A percentile compares a stretch with the other conserved stretches of the same genome.
Conservation (phyloP, 805 yeast genomes). For the Kregervanrija delftensis region DNA sequence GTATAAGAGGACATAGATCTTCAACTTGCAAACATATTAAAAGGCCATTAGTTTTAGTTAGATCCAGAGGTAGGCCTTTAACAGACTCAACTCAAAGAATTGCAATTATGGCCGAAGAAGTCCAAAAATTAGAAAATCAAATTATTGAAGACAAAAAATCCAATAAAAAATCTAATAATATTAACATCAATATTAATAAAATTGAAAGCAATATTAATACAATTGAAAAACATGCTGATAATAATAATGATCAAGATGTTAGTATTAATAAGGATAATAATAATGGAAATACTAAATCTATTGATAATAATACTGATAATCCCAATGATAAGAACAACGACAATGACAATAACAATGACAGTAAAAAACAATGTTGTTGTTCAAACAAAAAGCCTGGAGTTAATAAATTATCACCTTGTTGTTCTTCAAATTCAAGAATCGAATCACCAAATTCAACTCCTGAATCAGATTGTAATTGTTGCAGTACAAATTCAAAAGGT, state of each 20-base stretch:
- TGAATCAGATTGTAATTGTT: not conserved
- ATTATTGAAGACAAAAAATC: conserved; percentile 2
- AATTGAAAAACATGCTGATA: not conserved
- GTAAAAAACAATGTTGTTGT: no score
- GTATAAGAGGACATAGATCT: conserved; percentile 91
- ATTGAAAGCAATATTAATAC: not conserved
- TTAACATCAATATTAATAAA: not conserved
- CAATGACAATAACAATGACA: no score
- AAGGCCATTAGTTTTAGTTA: conserved; percentile 76
- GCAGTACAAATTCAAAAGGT: not conserved
- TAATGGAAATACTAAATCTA: no score
- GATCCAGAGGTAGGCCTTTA: conserved; percentile 84
- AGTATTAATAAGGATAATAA: not conserved
- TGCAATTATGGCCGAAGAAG: conserved; percentile 47
- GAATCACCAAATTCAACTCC: no score
- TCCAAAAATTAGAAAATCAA: conserved; percentile 1
- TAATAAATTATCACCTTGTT: no score
- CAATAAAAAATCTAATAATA: not conserved
- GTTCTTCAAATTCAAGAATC: no score
- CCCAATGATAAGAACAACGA: no score
- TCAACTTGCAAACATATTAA: conserved; percentile 77
- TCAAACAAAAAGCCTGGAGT: no score
- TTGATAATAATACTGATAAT: no score
- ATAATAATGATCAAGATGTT: not conserved
- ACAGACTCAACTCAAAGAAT: conserved; percentile 50